phyloP scores from a whole-genome alignment of 352 stramenopile species.

The Phytophthora nicotianae region DNA sequence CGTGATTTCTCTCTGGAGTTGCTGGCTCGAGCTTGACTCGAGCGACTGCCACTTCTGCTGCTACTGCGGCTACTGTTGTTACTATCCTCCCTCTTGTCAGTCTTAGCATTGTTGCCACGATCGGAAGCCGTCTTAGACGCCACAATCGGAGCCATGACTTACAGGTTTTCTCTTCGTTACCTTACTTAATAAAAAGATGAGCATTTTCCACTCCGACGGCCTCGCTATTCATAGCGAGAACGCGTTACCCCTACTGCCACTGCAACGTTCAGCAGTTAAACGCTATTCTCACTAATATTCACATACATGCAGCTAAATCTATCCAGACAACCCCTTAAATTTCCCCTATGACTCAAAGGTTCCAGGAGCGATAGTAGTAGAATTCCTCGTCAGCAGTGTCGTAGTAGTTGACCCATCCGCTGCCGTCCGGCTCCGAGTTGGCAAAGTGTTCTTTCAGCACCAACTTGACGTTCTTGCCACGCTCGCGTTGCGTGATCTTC shows the following conservation, averaged over 20 bases:
- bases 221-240: slow-evolving; percentile 30
- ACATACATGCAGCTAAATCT: slow-evolving; percentile 14
- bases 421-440: slow-evolving; percentile 72
- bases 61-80: slow-evolving; percentile 18
- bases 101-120: slow-evolving; percentile 27
- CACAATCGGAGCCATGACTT: slow-evolving; percentile 30
- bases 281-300: slow-evolving; percentile 30
- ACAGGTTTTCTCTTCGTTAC: not conserved
- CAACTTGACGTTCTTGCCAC: slow-evolving; percentile 64
- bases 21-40: slow-evolving; percentile 14
- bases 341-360: too few relatives aligned
- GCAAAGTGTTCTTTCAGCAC: slow-evolving; percentile 73
- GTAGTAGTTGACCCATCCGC: slow-evolving; percentile 69
- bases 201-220: not conserved
- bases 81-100: slow-evolving; percentile 9
- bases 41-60: slow-evolving; percentile 22
- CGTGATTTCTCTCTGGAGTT: slow-evolving; percentile 21
- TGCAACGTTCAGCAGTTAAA: slow-evolving; percentile 16
- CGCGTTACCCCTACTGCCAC: too few relatives aligned
- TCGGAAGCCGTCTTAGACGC: slow-evolving; percentile 6
- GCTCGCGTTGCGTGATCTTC: slow-evolving; percentile 46
- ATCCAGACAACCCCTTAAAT: slow-evolving; percentile 3
- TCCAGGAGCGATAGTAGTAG: slow-evolving; percentile 75
- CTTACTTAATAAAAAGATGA: slow-evolving; percentile 11
- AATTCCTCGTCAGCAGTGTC: slow-evolving; percentile 79